Conservation (phyloP, 371 early-diverging fungal genomes). For the Lichtheimia corymbifera region DNA sequence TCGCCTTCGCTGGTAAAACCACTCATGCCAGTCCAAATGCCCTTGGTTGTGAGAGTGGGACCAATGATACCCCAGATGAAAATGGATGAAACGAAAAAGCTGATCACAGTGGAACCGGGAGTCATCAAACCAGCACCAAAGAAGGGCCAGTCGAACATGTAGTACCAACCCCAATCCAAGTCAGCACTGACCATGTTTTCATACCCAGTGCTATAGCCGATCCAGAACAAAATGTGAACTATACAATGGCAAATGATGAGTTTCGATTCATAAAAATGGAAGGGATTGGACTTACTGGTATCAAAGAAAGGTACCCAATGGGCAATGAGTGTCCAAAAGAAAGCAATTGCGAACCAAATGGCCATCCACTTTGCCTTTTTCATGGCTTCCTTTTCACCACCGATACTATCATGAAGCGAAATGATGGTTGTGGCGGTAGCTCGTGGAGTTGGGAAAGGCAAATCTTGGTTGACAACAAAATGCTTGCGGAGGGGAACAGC, state of each 20-base stretch:
- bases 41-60: conserved; percentile 40
- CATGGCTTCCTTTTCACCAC: conserved; percentile 44
- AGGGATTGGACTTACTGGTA: conserved; percentile 21
- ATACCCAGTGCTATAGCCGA: conserved; percentile 51
- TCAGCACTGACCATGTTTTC: conserved; percentile 55
- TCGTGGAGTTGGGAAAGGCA: conserved; percentile 73
- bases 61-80: conserved; percentile 60
- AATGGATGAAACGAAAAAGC: conserved; percentile 60
- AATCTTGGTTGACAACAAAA: conserved; percentile 70
- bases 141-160: conserved; percentile 63
- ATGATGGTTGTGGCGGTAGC: conserved; percentile 71
- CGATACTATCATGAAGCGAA: conserved; percentile 56
- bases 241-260: neutral
- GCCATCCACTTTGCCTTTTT: conserved; percentile 54
- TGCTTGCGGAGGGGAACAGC: conserved; percentile 73
- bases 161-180: conserved; percentile 58
- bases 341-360: conserved; percentile 45
- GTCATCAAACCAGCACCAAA: conserved; percentile 74
- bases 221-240: conserved; percentile 62
- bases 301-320: conserved; percentile 64
- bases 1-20: conserved; percentile 40
- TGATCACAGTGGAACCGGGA: conserved; percentile 55
- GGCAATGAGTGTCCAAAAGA: conserved; percentile 51
- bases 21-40: conserved; percentile 31
- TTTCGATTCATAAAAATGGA: neutral